Percentiles rank a stretch among this genome's conserved stretches.
Evolutionary conservation across 768 basidiomycete species (phyloP).

Genomic region (Leccinum aurantiacum): DNA sequence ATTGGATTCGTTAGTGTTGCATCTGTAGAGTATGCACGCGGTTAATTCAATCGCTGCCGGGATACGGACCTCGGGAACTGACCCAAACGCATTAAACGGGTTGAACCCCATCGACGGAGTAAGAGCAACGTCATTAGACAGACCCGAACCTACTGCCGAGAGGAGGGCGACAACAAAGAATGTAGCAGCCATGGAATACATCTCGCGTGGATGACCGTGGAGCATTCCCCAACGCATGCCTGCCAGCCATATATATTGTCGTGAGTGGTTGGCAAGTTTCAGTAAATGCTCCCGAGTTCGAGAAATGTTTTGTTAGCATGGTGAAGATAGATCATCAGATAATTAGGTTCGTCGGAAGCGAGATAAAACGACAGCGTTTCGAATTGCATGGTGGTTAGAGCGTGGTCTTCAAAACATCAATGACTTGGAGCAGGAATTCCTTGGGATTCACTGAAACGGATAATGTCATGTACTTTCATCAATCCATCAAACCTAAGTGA

Average conservation of each 20-base stretch:
- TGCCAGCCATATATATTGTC: no score
- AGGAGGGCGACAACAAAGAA: conserved; percentile 1
- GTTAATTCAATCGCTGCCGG: background rate
- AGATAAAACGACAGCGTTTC: no score
- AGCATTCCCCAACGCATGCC: background rate
- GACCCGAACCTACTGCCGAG: background rate
- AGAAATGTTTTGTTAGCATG: background rate
- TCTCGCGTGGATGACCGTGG: background rate
- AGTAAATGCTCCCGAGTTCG: background rate
- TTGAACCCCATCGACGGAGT: conserved; percentile 18
- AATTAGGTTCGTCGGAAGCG: no score
- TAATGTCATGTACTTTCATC: no score
- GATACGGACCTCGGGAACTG: background rate
- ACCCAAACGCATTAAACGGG: conserved; percentile 13
- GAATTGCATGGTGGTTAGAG: no score
- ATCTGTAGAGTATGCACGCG: background rate
- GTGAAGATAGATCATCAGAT: no score
- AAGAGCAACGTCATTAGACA: conserved; percentile 9
- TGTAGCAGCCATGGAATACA: background rate
- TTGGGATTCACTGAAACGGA: no score
- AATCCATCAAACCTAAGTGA: no score
- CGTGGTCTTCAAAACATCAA: no score
- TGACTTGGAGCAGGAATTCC: no score
- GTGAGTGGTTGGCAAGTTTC: background rate
- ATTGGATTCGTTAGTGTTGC: conserved; percentile 4